Evolutionary conservation across 1,284 basidiomycete genomes (phyloP), one percentile per base, ranked within the genome.

Genomic region (Rugosomyces carneus): DNA sequence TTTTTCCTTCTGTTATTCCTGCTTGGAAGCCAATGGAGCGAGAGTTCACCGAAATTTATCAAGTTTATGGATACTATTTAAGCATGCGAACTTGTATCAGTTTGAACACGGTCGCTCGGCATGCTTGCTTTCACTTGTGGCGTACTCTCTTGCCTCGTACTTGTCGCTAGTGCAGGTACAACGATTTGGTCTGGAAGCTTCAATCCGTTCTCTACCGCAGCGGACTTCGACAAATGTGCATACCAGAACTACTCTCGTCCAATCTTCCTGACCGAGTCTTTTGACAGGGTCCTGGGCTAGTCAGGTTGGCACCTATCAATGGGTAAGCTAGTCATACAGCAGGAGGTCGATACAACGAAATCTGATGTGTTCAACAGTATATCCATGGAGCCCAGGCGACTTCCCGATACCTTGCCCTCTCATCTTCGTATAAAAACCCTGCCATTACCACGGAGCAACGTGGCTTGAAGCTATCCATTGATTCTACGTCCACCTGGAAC

Each of bases 341-440:
- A 8, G 26, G 2, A 21, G 19, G 16, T 26, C 3, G 21, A 38
- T 41, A n/a, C 35, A 26, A 31, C 11, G 23, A 37, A 40, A 23
- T 15, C n/a, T 39, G 1, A 41, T 8, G 16, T 6, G 39, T 11
- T 4, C 16, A 21, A 10, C 24, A 73, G 77, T 82, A 83, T 64
- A 83, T 82, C 55, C 78, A 83, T 52, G 80, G 80, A 40, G 68
- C 60, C 42, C 61, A 64, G 38, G 61, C 72, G 16, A 80, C 79
- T 2, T 73, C 75, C 27, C 59, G 70, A 40, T 83, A 81, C 61
- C 70, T 83, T 20, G 72, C 68, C 9, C 60, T 80, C 24, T 69
- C 68, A 31, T 57, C 78, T 0, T 59, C 62, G 34, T 81, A 73
- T 71, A 81, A 81, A 62, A 82, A 82, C 60, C 80, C 80, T 0